Conservation (phyloP, 192 early-diverging fungal species). For the Entomortierella chlamydospora region DNA sequence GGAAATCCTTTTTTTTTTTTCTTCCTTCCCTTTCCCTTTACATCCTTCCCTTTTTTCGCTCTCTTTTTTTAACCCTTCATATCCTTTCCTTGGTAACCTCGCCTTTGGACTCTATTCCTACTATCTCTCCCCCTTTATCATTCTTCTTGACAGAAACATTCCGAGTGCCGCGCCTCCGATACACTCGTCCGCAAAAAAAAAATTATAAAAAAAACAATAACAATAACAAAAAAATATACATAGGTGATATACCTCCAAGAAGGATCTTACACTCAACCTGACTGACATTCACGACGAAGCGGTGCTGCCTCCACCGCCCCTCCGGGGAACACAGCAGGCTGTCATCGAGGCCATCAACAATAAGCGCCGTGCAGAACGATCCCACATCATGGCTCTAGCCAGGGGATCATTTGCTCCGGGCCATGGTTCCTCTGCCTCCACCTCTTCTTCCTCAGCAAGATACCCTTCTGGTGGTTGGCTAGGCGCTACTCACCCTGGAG, state of each 20-base stretch:
- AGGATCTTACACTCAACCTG: constrained; percentile 14
- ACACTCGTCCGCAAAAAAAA: too few species aligned
- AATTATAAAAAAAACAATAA: too few species aligned
- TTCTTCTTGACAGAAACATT: background rate
- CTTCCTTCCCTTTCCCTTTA: background rate
- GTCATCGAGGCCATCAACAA: constrained; percentile 43
- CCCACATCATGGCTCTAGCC: constrained; percentile 23
- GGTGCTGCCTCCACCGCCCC: constrained; percentile 18
- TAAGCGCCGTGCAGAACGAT: constrained; percentile 28
- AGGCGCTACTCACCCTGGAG: background rate
- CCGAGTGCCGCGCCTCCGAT: constrained; percentile 21
- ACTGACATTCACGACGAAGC: constrained; percentile 32
- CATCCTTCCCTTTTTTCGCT: background rate
- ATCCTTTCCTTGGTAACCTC: background rate
- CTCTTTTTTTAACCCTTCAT: too few species aligned
- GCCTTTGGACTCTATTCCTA: background rate
- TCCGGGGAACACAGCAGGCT: constrained; percentile 32
- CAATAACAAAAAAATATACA: too few species aligned
- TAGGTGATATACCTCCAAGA: too few species aligned
- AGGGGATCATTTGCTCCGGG: background rate
- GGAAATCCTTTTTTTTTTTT: background rate
- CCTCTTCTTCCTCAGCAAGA: background rate
- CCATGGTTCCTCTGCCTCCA: background rate
- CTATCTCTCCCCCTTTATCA: background rate
- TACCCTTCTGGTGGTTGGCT: background rate